Base-by-base conservation (phyloP, 768 basidiomycete genomes). In the Gloeopeniophorella convolvens region DNA sequence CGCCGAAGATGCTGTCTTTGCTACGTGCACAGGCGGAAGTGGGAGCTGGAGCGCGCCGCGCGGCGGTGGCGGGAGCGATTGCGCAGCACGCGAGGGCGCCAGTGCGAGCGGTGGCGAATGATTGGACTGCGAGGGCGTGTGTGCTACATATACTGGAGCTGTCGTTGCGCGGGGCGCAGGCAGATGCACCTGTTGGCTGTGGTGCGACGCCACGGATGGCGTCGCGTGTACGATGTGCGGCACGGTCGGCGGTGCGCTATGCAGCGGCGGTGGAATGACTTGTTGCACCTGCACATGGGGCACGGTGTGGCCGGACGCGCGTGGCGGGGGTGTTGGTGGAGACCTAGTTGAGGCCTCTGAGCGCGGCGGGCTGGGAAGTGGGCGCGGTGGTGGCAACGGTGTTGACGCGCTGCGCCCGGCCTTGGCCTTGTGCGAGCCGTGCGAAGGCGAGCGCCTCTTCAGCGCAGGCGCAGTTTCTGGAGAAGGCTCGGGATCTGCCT, bases 351-450 rank as follows among this genome's bases (percentile, higher is more conserved):
- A 35, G n/a, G 43, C 50, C 9, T 52, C 50, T 34, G 53, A 9
- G 11, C 45, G 33, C 18, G 54, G 54, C 3, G 54, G 51, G 33
- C 41, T 53, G 1, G 54, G 54, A 5, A 55, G 48, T 20, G 56
- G 56, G 28, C 56, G 56, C 4, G 54, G 41, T 21, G 52, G 31
- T 8, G 50, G 54, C 5, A 53, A 15, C 4, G 54, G 51, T 4
- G 51, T 46, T 4, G 54, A 55, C 16, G 45, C 18, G 26, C 54
- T 55, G 26, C 54, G 50, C 23, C 45, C 13, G 13, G 50, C 12
- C 6, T 5, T 32, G 21, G 16, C 27, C 30, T 18, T 48, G 28
- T 48, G 30, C 8, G 46, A 33, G 20, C 34, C 9, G 21, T 27
- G 43, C 15, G 54, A 53, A 15, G 13, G n/a, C 3, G 45, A 39